phyloP scores from a whole-genome alignment of 306 rosid species.

The Cicer chorassanicum region DNA sequence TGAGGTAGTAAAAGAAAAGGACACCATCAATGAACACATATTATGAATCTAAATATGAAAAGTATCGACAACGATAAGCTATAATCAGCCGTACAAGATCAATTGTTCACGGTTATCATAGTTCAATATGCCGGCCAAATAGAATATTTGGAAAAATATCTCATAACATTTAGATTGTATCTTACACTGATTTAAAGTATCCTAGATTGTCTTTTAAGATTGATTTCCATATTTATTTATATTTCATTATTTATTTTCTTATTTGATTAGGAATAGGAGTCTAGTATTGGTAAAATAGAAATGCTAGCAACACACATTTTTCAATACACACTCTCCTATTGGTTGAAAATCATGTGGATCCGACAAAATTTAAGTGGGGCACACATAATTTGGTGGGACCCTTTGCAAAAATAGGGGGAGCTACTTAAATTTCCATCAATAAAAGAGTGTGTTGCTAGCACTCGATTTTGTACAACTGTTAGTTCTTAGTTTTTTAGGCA shows the following conservation, averaged over 20 bases:
- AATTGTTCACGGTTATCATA: slow-evolving; percentile 25
- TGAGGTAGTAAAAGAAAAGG: slow-evolving; percentile 42
- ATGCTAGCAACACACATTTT: too few relatives aligned
- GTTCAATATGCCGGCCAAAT: slow-evolving; percentile 18
- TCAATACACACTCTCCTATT: too few relatives aligned
- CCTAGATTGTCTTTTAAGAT: neutral
- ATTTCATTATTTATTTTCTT: neutral
- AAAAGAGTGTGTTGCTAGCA: too few relatives aligned
- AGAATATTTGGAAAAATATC: neutral
- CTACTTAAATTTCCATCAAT: too few relatives aligned
- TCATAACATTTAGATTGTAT: neutral
- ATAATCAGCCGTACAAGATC: slow-evolving; percentile 30
- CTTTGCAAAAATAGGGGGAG: too few relatives aligned
- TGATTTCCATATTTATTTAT: neutral
- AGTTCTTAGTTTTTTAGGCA: neutral
- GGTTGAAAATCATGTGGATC: too few relatives aligned
- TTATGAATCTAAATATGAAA: slow-evolving; percentile 25
- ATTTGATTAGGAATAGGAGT: slow-evolving; percentile 4
- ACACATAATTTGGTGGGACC: too few relatives aligned
- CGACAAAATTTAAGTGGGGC: too few relatives aligned
- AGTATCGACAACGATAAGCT: slow-evolving; percentile 17
- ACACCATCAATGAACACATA: slow-evolving; percentile 30
- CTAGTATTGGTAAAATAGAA: neutral
- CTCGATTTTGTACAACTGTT: neutral
- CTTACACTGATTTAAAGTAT: neutral